Evolutionary conservation across 2,329 filamentous ascomycete genomes (phyloP), one percentile per base, ranked within the genome.

Genomic region (Hyphodiscus sp.): DNA sequence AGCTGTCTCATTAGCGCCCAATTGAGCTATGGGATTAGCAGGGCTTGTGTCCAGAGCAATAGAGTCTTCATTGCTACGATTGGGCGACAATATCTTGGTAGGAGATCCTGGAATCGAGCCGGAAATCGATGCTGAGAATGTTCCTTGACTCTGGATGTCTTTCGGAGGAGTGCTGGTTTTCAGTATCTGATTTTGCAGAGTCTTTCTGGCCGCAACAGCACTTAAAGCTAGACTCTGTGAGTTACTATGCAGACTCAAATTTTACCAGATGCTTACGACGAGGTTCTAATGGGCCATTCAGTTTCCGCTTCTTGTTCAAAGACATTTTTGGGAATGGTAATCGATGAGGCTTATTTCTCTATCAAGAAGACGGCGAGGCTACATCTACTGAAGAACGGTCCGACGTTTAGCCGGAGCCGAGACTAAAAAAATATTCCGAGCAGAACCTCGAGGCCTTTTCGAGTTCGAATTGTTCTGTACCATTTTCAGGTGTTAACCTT

Each of bases 231-330:
- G 10, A 47, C 13, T 7, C 29, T 10, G 20, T 29, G 38, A 50
- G 55, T 59, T 63, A 65, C 54, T 43, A 52, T 47, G 10, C 43
- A 44, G 16, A 49, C 41, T 18, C 20, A 15, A 30, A 45, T 41
- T 18, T 9, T 0, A 9, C 4, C 19, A 30, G 26, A 10, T 15
- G 65, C 72, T 60, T 61, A 74, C 74, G 64, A 54, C 67, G 65
- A 41, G 64, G 58, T 20, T 65, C 63, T 51, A 67, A 63, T 49
- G 64, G 57, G 10, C 62, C 58, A 56, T 73, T 67, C 9, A 78
- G 55, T 63, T 74, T 78, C 47, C 75, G 70, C 59, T 67, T 68
- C 56, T 74, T 75, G 53, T 64, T 69, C 11, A 68, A 63, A 38
- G 68, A 61, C 63, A 64, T 63, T 41, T 15, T 45, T 20, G 43